Evolutionary conservation across 1,284 basidiomycete genomes (phyloP), one percentile per base, ranked within the genome.

Genomic region (Trichosporon coremiiforme): DNA sequence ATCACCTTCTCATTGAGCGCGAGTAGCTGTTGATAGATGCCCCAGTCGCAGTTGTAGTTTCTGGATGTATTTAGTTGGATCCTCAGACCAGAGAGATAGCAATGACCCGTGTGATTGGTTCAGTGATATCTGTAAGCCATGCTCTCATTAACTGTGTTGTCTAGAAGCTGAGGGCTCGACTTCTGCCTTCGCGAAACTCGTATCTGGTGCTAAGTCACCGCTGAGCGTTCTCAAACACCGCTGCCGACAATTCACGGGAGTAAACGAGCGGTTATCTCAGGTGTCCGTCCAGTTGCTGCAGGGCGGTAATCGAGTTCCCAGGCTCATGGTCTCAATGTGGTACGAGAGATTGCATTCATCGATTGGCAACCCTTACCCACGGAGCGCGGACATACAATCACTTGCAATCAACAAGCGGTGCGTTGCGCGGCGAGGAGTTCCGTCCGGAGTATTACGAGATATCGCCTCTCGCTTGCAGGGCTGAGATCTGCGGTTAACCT

Each of bases 1-100:
- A 68, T 50, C 67, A 68, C 50, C 60, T 71, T 20, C 25, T 71
- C 15, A 60, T 71, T n/a, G 69, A 60, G 66, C 62, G 65, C 9
- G 68, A 69, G 67, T 20, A 35, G 31, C 8, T 17, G 29, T n/a
- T 60, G 31, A 53, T 53, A 22, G 47, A 7, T n/a, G 8, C 8
- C 17, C 8, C 47, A 22, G n/a, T 9, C 15, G 9, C 9, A 53
- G 47, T 53, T 53, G 47, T 53, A 53, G 47, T 13, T 53, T 15
- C 47, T 47, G 47, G 9, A 53, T 53, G 47, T 53, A 53, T 53
- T 53, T 53, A 22, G 47, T 20, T 6, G n/a, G 47, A 9, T 22
- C 17, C 9, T 17, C 2, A 10, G 8, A 22, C 4, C 15, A 7
- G n/a, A 10, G 4, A 53, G 20, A 22, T 22, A 20, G n/a, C n/a